phyloP scores from a whole-genome alignment of 768 basidiomycete genomes.

The Pluteus cervinus region DNA sequence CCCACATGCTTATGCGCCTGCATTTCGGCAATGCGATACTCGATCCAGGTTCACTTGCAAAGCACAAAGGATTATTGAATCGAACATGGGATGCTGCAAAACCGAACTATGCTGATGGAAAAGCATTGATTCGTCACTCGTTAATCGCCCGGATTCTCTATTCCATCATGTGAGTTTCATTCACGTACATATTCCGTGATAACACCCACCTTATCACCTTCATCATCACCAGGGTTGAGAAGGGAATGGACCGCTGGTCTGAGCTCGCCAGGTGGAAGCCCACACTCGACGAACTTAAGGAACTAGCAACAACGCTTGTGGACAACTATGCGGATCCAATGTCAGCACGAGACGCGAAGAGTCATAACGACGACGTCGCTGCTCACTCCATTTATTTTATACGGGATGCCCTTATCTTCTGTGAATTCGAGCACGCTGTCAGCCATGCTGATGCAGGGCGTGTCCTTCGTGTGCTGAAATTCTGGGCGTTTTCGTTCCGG shows the following conservation, averaged over 20 bases:
- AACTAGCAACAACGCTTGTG: no score
- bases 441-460: constrained; percentile 23
- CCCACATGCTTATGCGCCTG: constrained; percentile 12
- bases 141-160: constrained; percentile 16
- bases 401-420: constrained; percentile 21
- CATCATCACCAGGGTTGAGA: no score
- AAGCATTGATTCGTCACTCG: constrained; percentile 18
- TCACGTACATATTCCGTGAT: no score
- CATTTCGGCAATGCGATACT: constrained; percentile 14
- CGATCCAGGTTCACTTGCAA: constrained; percentile 15
- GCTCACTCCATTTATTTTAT: constrained; percentile 22
- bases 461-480: constrained; percentile 19
- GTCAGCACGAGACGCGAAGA: no score
- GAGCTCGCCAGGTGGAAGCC: no score
- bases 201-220: no score
- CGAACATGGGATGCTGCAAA: constrained; percentile 16
- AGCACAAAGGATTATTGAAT: constrained; percentile 16
- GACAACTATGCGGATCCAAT: no score
- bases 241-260: no score
- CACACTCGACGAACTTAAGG: no score
- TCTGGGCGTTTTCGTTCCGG: constrained; percentile 19
- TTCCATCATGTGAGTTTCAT: no score
- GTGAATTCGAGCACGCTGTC: constrained; percentile 24
- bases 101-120: constrained; percentile 19
- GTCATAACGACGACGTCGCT: constrained; percentile 7